These are phyloP conservation scores for Begonia masoniana DNA, from an alignment of 306 rosid genomes.

Conservation along the genomic window DNA sequence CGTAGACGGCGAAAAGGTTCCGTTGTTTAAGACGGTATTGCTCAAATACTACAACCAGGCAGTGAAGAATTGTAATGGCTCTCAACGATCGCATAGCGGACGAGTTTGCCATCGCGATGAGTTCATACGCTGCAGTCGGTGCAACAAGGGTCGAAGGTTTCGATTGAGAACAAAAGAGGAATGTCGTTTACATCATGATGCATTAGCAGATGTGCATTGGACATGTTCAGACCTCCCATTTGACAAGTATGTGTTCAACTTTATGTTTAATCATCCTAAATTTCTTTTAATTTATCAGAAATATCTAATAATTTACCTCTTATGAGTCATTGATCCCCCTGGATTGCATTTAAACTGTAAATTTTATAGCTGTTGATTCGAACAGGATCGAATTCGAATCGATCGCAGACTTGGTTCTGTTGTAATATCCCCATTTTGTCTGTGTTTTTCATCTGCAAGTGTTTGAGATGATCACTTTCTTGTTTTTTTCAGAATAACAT, in stretches of 20 bases:
- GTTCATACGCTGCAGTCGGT: constrained; percentile 18
- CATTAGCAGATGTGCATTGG: constrained; percentile 16
- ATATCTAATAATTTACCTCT: not conserved
- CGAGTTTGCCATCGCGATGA: constrained; percentile 27
- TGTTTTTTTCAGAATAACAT: constrained; percentile 21
- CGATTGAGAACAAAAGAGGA: constrained; percentile 6
- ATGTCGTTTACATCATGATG: constrained; percentile 21
- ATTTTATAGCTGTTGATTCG: not conserved
- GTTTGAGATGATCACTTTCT: not conserved
- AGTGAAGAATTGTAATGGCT: constrained; percentile 21
- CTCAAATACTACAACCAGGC: constrained; percentile 25
- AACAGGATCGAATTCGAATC: not conserved
- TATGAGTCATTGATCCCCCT: too few species aligned
- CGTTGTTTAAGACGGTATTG: constrained; percentile 17
- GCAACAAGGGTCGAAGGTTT: constrained; percentile 31
- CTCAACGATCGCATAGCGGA: constrained; percentile 3
- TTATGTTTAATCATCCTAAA: not conserved
- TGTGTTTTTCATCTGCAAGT: too few species aligned
- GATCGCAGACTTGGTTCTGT: not conserved
- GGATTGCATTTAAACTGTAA: too few species aligned
- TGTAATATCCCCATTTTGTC: not conserved
- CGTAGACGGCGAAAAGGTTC: constrained; percentile 5
- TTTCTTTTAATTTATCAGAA: too few species aligned
- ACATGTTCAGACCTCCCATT: constrained; percentile 20
- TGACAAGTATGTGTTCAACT: constrained; percentile 17